Base-by-base conservation (phyloP, 2,329 filamentous ascomycete genomes). In the Trichoderma endophyticum region DNA sequence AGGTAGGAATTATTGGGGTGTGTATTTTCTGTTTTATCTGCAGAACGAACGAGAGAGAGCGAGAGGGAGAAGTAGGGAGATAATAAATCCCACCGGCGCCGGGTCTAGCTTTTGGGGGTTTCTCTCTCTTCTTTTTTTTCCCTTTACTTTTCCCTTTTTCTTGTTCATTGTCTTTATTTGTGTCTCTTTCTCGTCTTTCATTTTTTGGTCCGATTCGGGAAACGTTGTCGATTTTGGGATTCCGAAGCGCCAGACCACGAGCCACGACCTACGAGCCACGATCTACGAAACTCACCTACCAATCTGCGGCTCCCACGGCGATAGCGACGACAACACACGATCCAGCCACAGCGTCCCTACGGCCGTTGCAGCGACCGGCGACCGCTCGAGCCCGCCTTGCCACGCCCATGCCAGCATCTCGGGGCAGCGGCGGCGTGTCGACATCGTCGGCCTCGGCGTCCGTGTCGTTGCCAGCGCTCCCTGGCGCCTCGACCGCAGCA, bases 401-500 rank as follows among this genome's bases (percentile, higher is more conserved):
- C 56, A 66, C 71, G 71, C 71, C 61, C 73, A 77, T 77, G 76
- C 75, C 75, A 71, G 63, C 74, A 56, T 73, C 70, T 73, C 61
- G 75, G 66, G 74, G 73, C 70, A 65, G 21, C 73, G 73, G 74
- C 68, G 72, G 70, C 70, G 74, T 71, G 71, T 75, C 75, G 72
- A 73, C 75, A 56, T 62, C 75, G 72, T 74, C 76, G 72, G 72
- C 75, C 65, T 72, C 75, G 54, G 61, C 72, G 62, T 75, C 74
- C 57, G 74, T 70, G 70, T 74, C 76, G 73, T 72, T 71, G 72
- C 74, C 77, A 73, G 72, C 75, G 75, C 73, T 74, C 26, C 54
- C 66, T 60, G 26, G 39, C 36, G 43, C 62, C 30, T 56, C 68
- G n/a, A 54, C 54, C 18, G 43, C 62, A 14, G 68, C 67, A 59